Percentiles rank a stretch among this genome's conserved stretches.
Conservation (phyloP, 208 protist species). For the Acanthamoeba healyi region DNA sequence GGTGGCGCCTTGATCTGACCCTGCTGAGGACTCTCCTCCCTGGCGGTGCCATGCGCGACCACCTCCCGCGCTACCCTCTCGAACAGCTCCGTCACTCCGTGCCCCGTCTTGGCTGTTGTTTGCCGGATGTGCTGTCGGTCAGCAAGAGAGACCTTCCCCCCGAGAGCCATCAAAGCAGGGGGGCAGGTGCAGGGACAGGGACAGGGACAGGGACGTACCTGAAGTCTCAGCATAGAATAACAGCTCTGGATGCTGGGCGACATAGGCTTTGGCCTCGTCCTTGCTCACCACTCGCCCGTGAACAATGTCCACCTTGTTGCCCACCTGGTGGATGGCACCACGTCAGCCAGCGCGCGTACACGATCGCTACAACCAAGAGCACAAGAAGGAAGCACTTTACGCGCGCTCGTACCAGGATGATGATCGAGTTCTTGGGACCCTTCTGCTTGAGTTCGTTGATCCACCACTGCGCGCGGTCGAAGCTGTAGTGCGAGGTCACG, state of each 20-base stretch:
- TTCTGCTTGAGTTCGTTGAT: slow-evolving; percentile 11
- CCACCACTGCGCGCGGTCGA: slow-evolving; percentile 28
- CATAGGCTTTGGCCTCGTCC: not conserved
- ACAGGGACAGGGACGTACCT: not conserved
- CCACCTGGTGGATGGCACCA: not conserved
- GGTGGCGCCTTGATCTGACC: not conserved
- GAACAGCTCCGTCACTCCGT: not conserved
- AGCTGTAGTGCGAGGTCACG: slow-evolving; percentile 5
- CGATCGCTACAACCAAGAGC: too few relatives aligned
- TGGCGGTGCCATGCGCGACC: not conserved
- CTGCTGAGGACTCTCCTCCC: slow-evolving; percentile 16
- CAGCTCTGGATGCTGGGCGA: not conserved
- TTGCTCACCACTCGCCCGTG: not conserved
- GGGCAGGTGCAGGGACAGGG: not conserved
- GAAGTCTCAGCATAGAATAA: slow-evolving; percentile 6
- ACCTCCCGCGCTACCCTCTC: not conserved
- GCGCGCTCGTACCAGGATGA: not conserved
- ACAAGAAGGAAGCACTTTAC: too few relatives aligned
- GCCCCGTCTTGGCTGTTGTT: slow-evolving; percentile 15
- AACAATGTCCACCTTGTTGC: slow-evolving; percentile 22
- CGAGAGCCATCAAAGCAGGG: too few relatives aligned
- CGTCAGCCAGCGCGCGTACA: too few relatives aligned
- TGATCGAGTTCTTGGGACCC: not conserved
- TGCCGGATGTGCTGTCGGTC: not conserved
- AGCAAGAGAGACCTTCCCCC: too few relatives aligned